phyloP scores from a whole-genome alignment of 139 green algal genomes.

The Monoraphidium neglectum region DNA sequence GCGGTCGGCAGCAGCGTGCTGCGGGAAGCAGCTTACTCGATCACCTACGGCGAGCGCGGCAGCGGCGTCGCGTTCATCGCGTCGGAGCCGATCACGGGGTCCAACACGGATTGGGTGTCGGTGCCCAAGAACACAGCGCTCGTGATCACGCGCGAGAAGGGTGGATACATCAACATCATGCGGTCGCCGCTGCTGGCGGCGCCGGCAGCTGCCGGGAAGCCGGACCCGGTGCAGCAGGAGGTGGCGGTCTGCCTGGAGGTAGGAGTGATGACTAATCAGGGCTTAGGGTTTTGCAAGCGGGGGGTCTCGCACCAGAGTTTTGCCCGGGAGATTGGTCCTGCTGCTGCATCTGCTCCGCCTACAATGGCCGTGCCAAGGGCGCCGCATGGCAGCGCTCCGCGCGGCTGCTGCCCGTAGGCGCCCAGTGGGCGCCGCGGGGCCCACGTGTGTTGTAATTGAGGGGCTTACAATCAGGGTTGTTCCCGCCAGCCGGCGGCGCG shows the following conservation, averaged over 20 bases:
- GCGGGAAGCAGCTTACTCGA: constrained; percentile 67
- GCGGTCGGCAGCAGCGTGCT: constrained; percentile 39
- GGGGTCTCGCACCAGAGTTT: too few species aligned
- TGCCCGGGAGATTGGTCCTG: too few species aligned
- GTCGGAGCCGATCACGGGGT: constrained; percentile 91
- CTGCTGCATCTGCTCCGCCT: too few species aligned
- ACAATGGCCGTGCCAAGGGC: too few species aligned
- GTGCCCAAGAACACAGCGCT: constrained; percentile 86
- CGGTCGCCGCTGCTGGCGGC: constrained; percentile 45
- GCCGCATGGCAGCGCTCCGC: too few species aligned
- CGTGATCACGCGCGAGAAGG: constrained; percentile 78
- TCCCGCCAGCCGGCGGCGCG: too few species aligned
- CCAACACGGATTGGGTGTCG: constrained; percentile 80
- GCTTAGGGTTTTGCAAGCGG: too few species aligned
- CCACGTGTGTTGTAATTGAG: too few species aligned
- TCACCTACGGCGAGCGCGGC: constrained; percentile 73
- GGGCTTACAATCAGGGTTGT: too few species aligned
- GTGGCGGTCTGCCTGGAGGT: constrained; percentile 65
- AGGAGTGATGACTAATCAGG: too few species aligned
- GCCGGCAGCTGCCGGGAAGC: background rate
- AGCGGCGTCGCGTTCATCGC: constrained; percentile 83
- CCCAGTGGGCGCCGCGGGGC: too few species aligned
- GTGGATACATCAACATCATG: constrained; percentile 81
- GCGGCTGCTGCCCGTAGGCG: too few species aligned
- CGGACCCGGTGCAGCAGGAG: constrained; percentile 53